Evolutionary conservation across 164 flowering plant genomes (phyloP).

Genomic region (Houttuynia cordata): DNA sequence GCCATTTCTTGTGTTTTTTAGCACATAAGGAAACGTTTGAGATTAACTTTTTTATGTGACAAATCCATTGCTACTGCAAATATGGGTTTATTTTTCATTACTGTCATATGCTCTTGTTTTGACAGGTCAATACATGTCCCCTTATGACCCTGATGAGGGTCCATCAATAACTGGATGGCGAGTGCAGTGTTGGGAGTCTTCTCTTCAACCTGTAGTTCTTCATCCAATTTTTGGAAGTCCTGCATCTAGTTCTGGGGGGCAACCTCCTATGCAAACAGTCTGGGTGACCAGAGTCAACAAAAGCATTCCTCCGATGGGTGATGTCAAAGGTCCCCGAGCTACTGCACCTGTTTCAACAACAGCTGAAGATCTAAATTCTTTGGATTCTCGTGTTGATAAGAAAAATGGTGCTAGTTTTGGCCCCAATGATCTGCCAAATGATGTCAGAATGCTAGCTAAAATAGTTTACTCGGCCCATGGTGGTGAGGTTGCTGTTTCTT

Average conservation of each 20-base stretch:
- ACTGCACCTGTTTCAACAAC: conserved; percentile 21
- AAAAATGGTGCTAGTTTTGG: conserved; percentile 60
- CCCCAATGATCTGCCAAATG: conserved; percentile 94
- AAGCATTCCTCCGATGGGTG: conserved; percentile 66
- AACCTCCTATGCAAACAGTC: conserved; percentile 95
- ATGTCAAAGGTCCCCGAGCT: conserved; percentile 37
- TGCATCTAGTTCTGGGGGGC: conserved; percentile 74
- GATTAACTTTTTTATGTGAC: no score
- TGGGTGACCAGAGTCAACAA: conserved; percentile 88
- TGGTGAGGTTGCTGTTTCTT: conserved; percentile 95
- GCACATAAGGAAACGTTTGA: no score
- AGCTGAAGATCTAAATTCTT: conserved; percentile 29
- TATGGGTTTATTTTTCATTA: not conserved
- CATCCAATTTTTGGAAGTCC: conserved; percentile 95
- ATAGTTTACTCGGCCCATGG: conserved; percentile 96
- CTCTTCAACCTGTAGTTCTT: conserved; percentile 90
- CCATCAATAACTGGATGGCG: conserved; percentile 99
- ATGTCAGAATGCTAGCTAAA: conserved; percentile 80
- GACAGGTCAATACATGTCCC: conserved; percentile 99
- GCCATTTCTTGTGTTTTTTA: no score
- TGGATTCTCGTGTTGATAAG: conserved; percentile 39
- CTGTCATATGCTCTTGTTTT: not conserved
- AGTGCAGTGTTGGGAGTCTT: conserved; percentile 98
- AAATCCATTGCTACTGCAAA: not conserved
- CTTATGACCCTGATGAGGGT: conserved; percentile 99